Conservation (phyloP, 495 filamentous ascomycete genomes). For the Annulohypoxylon stygium region DNA sequence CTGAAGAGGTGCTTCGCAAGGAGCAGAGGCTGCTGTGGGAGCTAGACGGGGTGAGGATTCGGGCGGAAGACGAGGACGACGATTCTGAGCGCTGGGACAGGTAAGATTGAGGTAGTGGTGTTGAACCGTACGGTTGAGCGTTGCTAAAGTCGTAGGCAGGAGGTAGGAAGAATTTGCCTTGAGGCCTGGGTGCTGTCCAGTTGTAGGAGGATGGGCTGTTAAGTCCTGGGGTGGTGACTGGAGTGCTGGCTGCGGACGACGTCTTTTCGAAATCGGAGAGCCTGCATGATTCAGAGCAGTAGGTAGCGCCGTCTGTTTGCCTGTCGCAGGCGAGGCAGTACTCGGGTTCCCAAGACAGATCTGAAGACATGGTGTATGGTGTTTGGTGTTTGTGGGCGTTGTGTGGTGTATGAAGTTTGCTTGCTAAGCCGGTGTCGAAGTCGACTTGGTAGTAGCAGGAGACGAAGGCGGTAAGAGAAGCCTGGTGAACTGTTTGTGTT, state of each 20-base stretch:
- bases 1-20: conserved; percentile 72
- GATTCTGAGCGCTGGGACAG: conserved; percentile 53
- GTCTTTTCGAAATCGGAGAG: conserved; percentile 87
- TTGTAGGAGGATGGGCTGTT: conserved; percentile 59
- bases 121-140: conserved; percentile 60
- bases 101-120: conserved; percentile 50
- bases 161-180: conserved; percentile 73
- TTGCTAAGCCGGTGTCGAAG: conserved; percentile 20
- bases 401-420: neutral
- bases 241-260: conserved; percentile 67
- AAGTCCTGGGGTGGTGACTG: conserved; percentile 65
- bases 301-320: conserved; percentile 82
- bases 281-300: conserved; percentile 94
- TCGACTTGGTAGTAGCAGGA: conserved; percentile 19
- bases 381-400: conserved; percentile 31
- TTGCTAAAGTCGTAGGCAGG: conserved; percentile 78
- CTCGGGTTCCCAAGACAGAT: conserved; percentile 86
- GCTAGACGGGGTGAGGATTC: conserved; percentile 78
- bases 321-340: conserved; percentile 96
- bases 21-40: conserved; percentile 90
- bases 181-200: conserved; percentile 57
- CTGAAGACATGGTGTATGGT: conserved; percentile 67
- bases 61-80: conserved; percentile 52
- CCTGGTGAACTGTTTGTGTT: conserved; percentile 18
- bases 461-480: conserved; percentile 17